Percentiles rank a stretch among this genome's conserved stretches.
Conservation (phyloP, 352 stramenopile genomes). For the Phytophthora sp. region DNA sequence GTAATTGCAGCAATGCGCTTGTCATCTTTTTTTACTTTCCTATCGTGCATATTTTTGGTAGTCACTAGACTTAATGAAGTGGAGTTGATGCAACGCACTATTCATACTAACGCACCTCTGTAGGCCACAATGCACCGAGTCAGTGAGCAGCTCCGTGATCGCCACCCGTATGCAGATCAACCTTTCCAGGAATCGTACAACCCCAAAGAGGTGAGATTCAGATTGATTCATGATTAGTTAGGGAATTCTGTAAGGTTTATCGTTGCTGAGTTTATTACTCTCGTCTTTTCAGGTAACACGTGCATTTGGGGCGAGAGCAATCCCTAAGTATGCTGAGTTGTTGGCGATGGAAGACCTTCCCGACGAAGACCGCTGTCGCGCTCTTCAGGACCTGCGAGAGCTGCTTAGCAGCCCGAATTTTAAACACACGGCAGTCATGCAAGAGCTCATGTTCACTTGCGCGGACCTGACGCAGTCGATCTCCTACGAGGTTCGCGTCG, state of each 20-base stretch:
- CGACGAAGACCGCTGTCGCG: conserved; percentile 55
- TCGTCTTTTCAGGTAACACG: conserved; percentile 48
- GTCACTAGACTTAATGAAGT: no score
- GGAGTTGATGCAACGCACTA: no score
- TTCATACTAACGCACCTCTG: not conserved
- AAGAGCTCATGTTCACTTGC: conserved; percentile 63
- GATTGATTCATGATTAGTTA: no score
- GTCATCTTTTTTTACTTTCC: conserved; percentile 13
- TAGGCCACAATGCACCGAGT: conserved; percentile 57
- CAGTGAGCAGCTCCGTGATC: conserved; percentile 68
- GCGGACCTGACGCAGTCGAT: conserved; percentile 51
- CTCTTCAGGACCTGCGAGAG: conserved; percentile 55
- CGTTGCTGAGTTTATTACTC: no score
- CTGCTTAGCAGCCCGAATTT: conserved; percentile 64
- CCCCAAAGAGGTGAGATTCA: conserved; percentile 50
- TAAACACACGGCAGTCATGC: conserved; percentile 56
- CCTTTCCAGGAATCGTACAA: conserved; percentile 66
- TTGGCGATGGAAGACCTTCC: conserved; percentile 59
- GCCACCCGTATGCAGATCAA: conserved; percentile 62
- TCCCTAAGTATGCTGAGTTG: conserved; percentile 69
- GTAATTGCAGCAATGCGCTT: not conserved
- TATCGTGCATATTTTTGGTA: not conserved
- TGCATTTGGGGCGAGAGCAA: conserved; percentile 54
- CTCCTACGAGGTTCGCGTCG: conserved; percentile 44
- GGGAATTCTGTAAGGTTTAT: no score